Base-by-base conservation (phyloP, 306 rosid genomes). In the Lathyrus tuberosus region DNA sequence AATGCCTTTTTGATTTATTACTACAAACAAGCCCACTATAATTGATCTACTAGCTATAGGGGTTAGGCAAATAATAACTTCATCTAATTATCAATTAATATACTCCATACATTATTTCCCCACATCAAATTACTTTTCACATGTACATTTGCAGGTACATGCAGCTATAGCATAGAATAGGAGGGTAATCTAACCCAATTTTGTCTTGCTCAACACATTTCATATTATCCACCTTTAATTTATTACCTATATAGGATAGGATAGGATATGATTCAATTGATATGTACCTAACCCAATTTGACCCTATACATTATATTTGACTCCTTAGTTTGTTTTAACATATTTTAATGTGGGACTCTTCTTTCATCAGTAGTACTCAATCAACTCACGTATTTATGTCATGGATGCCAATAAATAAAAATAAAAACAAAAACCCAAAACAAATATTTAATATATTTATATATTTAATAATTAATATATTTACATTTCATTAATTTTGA, bases 241-340 rank as follows among this genome's bases (percentile, higher is more conserved):
- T 26, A 76, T 31, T 67, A 66, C 13, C 13, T 56, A 28, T 6
- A 2, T 35, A 35, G 40, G 3, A 35, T 49, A 49, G 13, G 7
- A 2, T 35, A 35, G 40, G 3, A 35, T 49, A 49, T 12, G 7
- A 20, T 22, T 53, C 31, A 20, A 53, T 10, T 52, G 8, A 18
- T 49, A 72, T 66, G 24, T 41, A 65, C 78, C 80, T 51, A 77
- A 82, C 77, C 72, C 14, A 17, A 72, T 54, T 67, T 46, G 62
- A 64, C 79, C 75, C 5, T 18, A 17, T 18, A 18, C 11, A 51
- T 18, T 41, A 16, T 52, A 33, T 67, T 42, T 30, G 14, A 59
- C 65, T 46, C 57, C 28, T 44, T 43, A 66, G 14, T 35, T 44
- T 53, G 37, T 35, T 65, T 33, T 33, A 5, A 35, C 62, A 24